Evolutionary conservation across 139 green algal genomes (phyloP).

Genomic region (Coelastrella sp.): DNA sequence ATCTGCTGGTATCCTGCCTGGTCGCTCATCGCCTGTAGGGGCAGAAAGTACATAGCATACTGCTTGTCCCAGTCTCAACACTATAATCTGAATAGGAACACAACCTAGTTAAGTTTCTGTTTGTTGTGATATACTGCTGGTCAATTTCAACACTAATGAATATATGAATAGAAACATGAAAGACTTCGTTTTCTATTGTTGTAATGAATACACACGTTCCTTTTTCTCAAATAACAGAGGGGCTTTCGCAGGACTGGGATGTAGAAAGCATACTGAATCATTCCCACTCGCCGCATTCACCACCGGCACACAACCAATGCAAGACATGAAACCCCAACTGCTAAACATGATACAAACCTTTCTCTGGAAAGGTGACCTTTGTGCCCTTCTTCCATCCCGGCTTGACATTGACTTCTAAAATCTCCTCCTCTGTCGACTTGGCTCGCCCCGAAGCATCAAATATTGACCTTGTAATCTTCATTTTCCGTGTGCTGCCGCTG

Average conservation of each 20-base stretch:
- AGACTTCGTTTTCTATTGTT: too few relatives aligned
- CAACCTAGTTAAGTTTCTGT: too few relatives aligned
- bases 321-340: slow-evolving; percentile 51
- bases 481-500: slow-evolving; percentile 47
- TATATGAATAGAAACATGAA: too few relatives aligned
- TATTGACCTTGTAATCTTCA: slow-evolving; percentile 54
- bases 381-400: slow-evolving; percentile 97
- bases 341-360: slow-evolving; percentile 73
- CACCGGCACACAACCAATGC: too few relatives aligned
- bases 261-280: not conserved
- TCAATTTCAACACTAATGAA: too few relatives aligned
- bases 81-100: not conserved
- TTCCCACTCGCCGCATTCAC: too few relatives aligned
- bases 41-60: not conserved
- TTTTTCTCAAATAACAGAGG: too few relatives aligned
- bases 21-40: slow-evolving; percentile 82
- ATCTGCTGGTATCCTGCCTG: slow-evolving; percentile 84
- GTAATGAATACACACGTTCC: too few relatives aligned
- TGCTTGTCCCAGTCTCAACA: too few relatives aligned
- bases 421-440: slow-evolving; percentile 73
- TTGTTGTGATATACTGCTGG: too few relatives aligned
- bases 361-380: slow-evolving; percentile 94
- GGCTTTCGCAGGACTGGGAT: not conserved
- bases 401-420: slow-evolving; percentile 91
- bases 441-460: slow-evolving; percentile 50